Evolutionary conservation across 805 yeast genomes (phyloP).

Genomic region (Candida ovalis): DNA sequence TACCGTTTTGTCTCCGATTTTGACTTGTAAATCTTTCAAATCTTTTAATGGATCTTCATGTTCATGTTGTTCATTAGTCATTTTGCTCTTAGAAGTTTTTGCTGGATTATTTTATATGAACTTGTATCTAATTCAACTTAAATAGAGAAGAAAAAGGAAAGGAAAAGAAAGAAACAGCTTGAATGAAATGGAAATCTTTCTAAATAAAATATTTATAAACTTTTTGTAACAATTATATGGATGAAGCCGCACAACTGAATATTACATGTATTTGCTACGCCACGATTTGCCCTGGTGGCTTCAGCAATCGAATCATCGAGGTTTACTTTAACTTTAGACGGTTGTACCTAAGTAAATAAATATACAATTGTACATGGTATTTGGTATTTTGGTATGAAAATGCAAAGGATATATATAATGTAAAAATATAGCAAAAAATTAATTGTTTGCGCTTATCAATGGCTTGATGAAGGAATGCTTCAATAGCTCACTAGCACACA

Average conservation of each 20-base stretch:
- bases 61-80: not conserved
- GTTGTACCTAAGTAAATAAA: no score
- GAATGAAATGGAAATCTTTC: no score
- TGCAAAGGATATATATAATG: not conserved
- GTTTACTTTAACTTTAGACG: no score
- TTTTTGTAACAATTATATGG: no score
- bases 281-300: no score
- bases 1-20: slow-evolving; percentile 8
- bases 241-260: no score
- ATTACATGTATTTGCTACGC: not conserved
- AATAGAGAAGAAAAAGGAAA: not conserved
- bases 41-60: slow-evolving; percentile 8
- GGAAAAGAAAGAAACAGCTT: no score
- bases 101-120: not conserved
- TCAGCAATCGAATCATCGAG: no score
- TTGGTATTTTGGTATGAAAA: no score
- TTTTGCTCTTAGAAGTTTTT: not conserved
- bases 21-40: slow-evolving; percentile 4
- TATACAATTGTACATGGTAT: no score
- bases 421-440: not conserved
- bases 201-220: no score
- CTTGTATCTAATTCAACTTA: no score
- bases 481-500: slow-evolving; percentile 67
- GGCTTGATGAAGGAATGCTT: slow-evolving; percentile 58
- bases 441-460: slow-evolving; percentile 38